phyloP scores from a whole-genome alignment of 192 early-diverging fungal species.

The Backusella psychrophila region DNA sequence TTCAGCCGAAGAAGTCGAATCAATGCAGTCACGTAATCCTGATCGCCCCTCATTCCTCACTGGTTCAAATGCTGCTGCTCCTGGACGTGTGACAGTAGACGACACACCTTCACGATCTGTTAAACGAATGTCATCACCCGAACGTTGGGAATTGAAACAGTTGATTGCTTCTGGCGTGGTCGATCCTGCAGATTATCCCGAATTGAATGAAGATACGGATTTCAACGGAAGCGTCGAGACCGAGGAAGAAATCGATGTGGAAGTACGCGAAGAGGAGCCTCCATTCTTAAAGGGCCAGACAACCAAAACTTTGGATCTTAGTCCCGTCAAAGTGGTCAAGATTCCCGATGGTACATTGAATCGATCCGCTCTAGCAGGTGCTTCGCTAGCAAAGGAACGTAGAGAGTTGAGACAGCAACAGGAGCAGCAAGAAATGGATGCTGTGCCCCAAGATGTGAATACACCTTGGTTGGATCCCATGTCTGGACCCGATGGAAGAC shows the following conservation, averaged over 20 bases:
- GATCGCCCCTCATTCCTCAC: constrained; percentile 52
- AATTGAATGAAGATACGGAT: constrained; percentile 87
- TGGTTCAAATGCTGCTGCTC: constrained; percentile 12
- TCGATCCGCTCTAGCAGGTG: constrained; percentile 90
- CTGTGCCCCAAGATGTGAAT: constrained; percentile 84
- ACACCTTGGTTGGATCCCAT: constrained; percentile 93
- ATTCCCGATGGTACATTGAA: constrained; percentile 97
- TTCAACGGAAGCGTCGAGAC: constrained; percentile 77
- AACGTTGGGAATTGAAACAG: constrained; percentile 97
- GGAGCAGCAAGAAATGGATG: constrained; percentile 71
- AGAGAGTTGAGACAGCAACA: constrained; percentile 85
- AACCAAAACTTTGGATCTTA: constrained; percentile 75
- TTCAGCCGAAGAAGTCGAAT: constrained; percentile 62
- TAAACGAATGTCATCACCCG: constrained; percentile 92
- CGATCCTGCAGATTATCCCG: constrained; percentile 81
- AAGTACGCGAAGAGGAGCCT: constrained; percentile 94
- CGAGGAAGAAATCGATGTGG: constrained; percentile 96
- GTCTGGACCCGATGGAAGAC: constrained; percentile 84
- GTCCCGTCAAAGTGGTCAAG: constrained; percentile 97
- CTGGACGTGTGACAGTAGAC: constrained; percentile 17
- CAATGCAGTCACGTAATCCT: constrained; percentile 59
- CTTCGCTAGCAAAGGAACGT: constrained; percentile 91
- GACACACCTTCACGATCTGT: constrained; percentile 41
- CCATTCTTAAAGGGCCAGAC: constrained; percentile 94
- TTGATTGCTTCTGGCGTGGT: constrained; percentile 93